Conservation (phyloP, 495 filamentous ascomycete genomes). For the Tuber melanosporum region DNA sequence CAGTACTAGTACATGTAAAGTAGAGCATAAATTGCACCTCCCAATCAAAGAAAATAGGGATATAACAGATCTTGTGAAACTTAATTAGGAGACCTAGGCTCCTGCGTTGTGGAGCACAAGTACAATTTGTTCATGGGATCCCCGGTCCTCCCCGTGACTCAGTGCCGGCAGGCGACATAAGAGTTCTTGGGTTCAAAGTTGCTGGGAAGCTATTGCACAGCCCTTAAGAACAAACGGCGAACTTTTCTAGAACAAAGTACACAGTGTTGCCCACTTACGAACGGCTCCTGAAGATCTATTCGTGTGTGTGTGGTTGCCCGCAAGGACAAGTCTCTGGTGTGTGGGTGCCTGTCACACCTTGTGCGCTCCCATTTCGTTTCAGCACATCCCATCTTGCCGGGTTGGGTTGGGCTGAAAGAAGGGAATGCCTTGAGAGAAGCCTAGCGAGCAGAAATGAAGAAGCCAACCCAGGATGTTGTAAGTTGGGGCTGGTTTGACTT, state of each 20-base stretch:
- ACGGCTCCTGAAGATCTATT: not conserved
- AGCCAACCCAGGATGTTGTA: not conserved
- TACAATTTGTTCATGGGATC: not conserved
- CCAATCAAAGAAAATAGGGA: not conserved
- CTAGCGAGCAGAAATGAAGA: not conserved
- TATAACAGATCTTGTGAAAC: not conserved
- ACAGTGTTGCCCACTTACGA: not conserved
- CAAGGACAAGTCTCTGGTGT: not conserved
- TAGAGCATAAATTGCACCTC: not conserved
- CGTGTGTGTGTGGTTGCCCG: not conserved
- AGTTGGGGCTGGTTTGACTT: not conserved
- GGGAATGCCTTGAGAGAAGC: not conserved
- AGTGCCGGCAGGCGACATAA: not conserved
- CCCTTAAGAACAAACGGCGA: not conserved
- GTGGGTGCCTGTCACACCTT: not conserved
- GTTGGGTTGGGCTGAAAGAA: not conserved
- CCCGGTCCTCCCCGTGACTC: not conserved
- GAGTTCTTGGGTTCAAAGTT: not conserved
- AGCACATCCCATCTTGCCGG: conserved; percentile 1
- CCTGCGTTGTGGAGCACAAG: not conserved
- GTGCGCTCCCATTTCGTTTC: not conserved
- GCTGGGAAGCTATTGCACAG: not conserved
- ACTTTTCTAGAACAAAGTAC: conserved; percentile 1
- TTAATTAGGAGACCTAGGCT: not conserved
- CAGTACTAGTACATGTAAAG: too few species aligned